Evolutionary conservation across 106 monocot species (phyloP).

Genomic region (Dendrobium catenatum): DNA sequence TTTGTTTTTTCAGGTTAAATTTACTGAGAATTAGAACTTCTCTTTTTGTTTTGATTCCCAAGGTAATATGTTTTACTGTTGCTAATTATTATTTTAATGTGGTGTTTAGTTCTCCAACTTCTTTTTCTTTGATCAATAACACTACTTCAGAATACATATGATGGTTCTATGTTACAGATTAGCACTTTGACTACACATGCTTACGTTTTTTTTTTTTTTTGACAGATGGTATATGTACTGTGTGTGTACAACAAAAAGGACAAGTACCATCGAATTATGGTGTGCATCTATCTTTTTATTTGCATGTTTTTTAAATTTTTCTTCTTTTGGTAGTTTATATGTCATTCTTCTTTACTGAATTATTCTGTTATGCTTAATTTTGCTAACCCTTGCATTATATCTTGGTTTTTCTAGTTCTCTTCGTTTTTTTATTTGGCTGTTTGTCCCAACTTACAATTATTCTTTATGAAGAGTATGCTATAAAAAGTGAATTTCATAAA

Average conservation of each 20-base stretch:
- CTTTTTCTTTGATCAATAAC: background rate
- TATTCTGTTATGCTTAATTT: background rate
- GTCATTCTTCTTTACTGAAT: background rate
- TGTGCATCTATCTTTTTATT: slow-evolving; percentile 22
- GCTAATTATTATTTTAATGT: no score
- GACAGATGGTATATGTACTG: slow-evolving; percentile 80
- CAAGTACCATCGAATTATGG: slow-evolving; percentile 66
- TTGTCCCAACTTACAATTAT: background rate
- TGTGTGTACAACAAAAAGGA: slow-evolving; percentile 93
- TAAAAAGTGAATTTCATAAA: background rate
- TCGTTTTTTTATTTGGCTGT: background rate
- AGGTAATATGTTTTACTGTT: background rate
- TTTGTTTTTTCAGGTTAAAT: background rate
- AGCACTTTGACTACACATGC: background rate
- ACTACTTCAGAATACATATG: background rate
- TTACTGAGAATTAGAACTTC: background rate
- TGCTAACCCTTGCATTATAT: background rate
- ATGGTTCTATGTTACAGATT: background rate
- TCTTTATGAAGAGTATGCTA: background rate
- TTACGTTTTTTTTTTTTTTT: background rate
- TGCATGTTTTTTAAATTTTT: background rate
- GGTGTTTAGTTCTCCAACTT: background rate
- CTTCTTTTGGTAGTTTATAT: background rate
- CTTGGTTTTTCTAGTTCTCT: background rate
- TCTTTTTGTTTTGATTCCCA: background rate